Percentiles rank a stretch among this genome's conserved stretches.
Conservation (phyloP, 169 alveolate species). For the Plasmodium relictum region DNA sequence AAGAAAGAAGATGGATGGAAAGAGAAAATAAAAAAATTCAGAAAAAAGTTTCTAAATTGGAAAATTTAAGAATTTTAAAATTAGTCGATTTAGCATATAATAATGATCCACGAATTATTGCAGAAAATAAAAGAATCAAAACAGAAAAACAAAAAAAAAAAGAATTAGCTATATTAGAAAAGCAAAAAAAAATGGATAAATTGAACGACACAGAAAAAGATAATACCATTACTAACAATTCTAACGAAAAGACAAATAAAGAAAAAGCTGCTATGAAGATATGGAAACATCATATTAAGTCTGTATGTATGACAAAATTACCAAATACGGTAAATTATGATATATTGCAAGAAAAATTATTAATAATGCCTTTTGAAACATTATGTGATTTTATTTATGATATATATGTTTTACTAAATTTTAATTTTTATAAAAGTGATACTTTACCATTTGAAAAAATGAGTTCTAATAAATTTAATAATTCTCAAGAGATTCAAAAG, state of each 20-base stretch:
- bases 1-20: constrained; percentile 96
- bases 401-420: constrained; percentile 49
- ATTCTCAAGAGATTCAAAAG: too few relatives aligned
- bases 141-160: constrained; percentile 83
- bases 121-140: constrained; percentile 82
- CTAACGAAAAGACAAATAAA: constrained; percentile 79
- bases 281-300: constrained; percentile 77
- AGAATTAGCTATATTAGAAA: constrained; percentile 69
- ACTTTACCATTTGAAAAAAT: constrained; percentile 2
- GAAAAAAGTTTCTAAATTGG: constrained; percentile 89
- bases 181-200: constrained; percentile 78
- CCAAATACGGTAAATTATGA: constrained; percentile 23
- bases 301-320: constrained; percentile 77
- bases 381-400: constrained; percentile 67
- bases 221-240: constrained; percentile 73
- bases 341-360: constrained; percentile 29
- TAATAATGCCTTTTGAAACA: constrained; percentile 51
- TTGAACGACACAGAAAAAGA: constrained; percentile 84
- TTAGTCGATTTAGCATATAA: constrained; percentile 92
- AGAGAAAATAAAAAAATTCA: constrained; percentile 94
- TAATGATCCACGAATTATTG: constrained; percentile 89
- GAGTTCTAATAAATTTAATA: too few relatives aligned
- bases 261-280: constrained; percentile 76
- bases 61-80: constrained; percentile 92
- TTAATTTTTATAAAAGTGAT: constrained; percentile 9